Base-by-base conservation (phyloP, 1,139 yeast species). In the Kurtzmaniella quercitrusa region DNA sequence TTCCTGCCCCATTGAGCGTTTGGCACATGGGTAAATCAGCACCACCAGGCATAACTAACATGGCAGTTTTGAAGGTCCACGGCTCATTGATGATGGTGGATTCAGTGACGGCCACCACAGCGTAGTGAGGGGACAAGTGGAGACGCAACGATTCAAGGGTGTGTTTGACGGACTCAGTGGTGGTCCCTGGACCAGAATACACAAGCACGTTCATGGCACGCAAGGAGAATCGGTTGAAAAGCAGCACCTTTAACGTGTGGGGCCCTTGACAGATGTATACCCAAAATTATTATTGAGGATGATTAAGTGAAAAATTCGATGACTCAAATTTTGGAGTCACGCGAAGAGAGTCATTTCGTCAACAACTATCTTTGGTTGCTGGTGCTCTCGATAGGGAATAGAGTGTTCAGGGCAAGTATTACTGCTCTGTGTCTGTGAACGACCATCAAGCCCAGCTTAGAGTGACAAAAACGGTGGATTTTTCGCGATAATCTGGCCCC, bases 41-140 rank as follows among this genome's bases (percentile, higher is more conserved):
- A 3, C 98, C 98, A 2, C 98, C 98, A 0, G 98, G 99, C 23
- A 94, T 64, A 3, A 91, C 96, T 42, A 93, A 60, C 51, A 88
- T 68, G 0, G 95, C 72, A 0, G 98, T 86, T 54, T 87, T 86
- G 7, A 76, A 57, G 54, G 76, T 75, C 98, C 99, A 94, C 0
- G 98, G 98, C 56, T 93, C 98, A 37, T 77, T 75, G 41, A 77
- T 62, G 14, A 93, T 61, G 0, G 86, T 78, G 10, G 67, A 59
- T 21, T 87, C 81, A 31, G 80, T 77, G 1, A 89, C 85, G 2
- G 87, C 76, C 17, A 82, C 73, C 4, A 93, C 96, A 0, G 96
- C 95, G 60, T 93, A 94, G 62, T 83, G 75, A 0, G 97, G 96
- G 1, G 95, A 85, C n/a, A 93, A 70, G 46, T 85, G 77, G 29